These are phyloP conservation scores for Ilyonectria sp. DNA, from an alignment of 2,329 filamentous ascomycete genomes.

Conservation along the genomic window DNA sequence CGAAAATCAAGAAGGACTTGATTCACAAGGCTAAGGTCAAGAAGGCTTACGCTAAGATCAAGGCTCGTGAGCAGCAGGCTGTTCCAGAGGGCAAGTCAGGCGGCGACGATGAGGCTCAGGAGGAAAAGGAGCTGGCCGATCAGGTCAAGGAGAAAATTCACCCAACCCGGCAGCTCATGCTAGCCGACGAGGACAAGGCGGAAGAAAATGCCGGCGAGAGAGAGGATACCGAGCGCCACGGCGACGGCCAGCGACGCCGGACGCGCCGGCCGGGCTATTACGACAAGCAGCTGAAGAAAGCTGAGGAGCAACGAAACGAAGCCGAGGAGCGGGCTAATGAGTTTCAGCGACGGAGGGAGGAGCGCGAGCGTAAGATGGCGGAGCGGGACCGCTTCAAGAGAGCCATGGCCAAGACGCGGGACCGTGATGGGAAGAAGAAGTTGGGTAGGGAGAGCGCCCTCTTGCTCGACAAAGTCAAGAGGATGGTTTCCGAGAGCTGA, in stretches of 20 bases:
- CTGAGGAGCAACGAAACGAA: conserved; percentile 59
- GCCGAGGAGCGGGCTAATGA: conserved; percentile 61
- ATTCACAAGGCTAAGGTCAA: conserved; percentile 95
- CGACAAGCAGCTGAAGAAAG: conserved; percentile 72
- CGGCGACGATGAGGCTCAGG: conserved; percentile 33
- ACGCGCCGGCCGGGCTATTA: conserved; percentile 70
- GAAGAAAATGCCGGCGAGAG: conserved; percentile 46
- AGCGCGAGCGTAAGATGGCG: conserved; percentile 76
- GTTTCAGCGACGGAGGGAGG: conserved; percentile 66
- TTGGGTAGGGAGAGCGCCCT: conserved; percentile 86
- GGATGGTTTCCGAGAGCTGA: conserved; percentile 69
- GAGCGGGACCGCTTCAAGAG: conserved; percentile 76
- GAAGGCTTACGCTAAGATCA: conserved; percentile 92
- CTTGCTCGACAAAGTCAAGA: conserved; percentile 83
- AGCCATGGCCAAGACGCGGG: conserved; percentile 81
- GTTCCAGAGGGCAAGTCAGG: conserved; percentile 43
- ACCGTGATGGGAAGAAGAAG: conserved; percentile 83
- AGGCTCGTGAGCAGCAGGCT: conserved; percentile 63
- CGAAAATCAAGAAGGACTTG: conserved; percentile 90
- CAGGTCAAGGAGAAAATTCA: conserved; percentile 49
- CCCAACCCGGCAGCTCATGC: conserved; percentile 57
- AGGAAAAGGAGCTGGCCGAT: conserved; percentile 38
- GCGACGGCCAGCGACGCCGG: conserved; percentile 54
- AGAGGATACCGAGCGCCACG: conserved; percentile 31
- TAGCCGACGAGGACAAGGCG: conserved; percentile 56